Evolutionary conservation across 768 basidiomycete species (phyloP).

Genomic region (Collybia mongolica): DNA sequence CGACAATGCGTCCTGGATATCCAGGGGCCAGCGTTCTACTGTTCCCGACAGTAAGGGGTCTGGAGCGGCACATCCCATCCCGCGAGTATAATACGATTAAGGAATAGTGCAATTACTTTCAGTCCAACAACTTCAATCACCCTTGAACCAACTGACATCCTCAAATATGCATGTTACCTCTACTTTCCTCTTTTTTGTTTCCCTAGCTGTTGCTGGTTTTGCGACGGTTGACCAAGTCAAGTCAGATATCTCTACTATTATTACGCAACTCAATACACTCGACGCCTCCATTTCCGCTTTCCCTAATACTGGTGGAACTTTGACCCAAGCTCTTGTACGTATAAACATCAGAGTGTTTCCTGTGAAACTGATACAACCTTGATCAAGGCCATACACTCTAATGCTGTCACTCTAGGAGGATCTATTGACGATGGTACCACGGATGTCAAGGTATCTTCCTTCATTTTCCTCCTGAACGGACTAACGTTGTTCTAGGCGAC

Average conservation of each 20-base stretch:
- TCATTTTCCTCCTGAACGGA: too few relatives aligned
- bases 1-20: too few relatives aligned
- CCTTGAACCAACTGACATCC: too few relatives aligned
- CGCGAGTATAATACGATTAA: too few relatives aligned
- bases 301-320: constrained; percentile 23
- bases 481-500: too few relatives aligned
- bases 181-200: background rate
- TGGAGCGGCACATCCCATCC: too few relatives aligned
- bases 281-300: constrained; percentile 25
- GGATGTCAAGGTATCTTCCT: constrained; percentile 20
- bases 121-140: too few relatives aligned
- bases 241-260: constrained; percentile 22
- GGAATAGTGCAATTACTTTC: too few relatives aligned
- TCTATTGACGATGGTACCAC: constrained; percentile 21
- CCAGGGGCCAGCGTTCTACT: too few relatives aligned
- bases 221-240: constrained; percentile 21
- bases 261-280: constrained; percentile 20
- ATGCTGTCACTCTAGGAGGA: constrained; percentile 15
- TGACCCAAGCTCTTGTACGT: constrained; percentile 21
- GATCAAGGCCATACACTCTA: constrained; percentile 24
- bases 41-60: too few relatives aligned
- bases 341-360: background rate
- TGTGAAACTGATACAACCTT: background rate
- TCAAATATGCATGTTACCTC: too few relatives aligned
- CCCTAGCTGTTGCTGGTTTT: constrained; percentile 2